Evolutionary conservation across 2,329 filamentous ascomycete genomes (phyloP), one percentile per base, ranked within the genome.

Genomic region (Thelonectria blattea): DNA sequence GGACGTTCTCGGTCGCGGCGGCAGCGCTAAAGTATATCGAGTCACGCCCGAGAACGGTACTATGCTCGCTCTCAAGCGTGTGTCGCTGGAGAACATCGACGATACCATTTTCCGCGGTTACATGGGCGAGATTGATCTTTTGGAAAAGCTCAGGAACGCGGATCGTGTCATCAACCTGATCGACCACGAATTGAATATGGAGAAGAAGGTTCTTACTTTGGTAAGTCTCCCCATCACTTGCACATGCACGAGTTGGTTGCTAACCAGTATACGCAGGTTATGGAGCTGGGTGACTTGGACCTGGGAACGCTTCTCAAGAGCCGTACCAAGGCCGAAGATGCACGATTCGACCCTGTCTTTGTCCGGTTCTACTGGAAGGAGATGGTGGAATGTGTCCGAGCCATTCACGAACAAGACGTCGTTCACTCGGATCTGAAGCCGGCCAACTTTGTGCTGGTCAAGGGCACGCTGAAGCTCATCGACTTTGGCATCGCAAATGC

Each of bases 361-460:
- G 92, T 95, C 12, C 90, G 95, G n/a, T 96, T 91, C 78, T 97
- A 97, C 81, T 99, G 95, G 95, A 95, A 96, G 76, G 95, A 99
- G 78, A 99, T 99, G 95, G 88, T 99, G 17, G 93, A 97, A 75
- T 98, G 95, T 73, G 87, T 99, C 6, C 87, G 91, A 67, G 87
- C 94, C 1, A 93, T 99, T 1, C 95, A 99, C 73, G 86, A 90
- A 12, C 84, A 90, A 74, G 93, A 97, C 72, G 93, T 99, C 65
- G 95, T 99, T 3, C 95, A 99, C 78, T 97, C 93, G 0, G 95
- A 99, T 73, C 83, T 99, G 39, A 99, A 99, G 76, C 95, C 95
- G 0, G 93, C 93, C 70, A 99, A 99, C 75, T 99, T 99, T 74
- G 90, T 99, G 22, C 84, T 98, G 18, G 93, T 97, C 17, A 88